Conservation (phyloP, 345 rosid species). For the Iberis pinnata region DNA sequence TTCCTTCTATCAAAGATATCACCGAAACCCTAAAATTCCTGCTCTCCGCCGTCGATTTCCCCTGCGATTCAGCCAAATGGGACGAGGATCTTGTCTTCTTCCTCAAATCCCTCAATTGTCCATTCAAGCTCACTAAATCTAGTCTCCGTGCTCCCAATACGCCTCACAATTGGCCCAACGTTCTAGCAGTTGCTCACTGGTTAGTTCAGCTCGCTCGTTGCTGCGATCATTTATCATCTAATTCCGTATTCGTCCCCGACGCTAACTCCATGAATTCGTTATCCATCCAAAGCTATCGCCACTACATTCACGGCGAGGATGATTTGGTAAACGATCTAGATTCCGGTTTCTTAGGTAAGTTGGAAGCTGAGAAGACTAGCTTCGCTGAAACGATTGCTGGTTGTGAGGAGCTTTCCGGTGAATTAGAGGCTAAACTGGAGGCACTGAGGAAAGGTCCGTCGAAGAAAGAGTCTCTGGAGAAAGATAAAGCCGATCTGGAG, state of each 20-base stretch:
- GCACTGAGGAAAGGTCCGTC: constrained; percentile 47
- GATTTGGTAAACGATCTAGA: constrained; percentile 52
- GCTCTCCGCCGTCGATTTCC: constrained; percentile 45
- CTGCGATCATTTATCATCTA: constrained; percentile 30
- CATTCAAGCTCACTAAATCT: constrained; percentile 66
- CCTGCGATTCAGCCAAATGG: constrained; percentile 28
- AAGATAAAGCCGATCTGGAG: constrained; percentile 49
- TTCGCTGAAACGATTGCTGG: constrained; percentile 34
- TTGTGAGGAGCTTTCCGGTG: constrained; percentile 31
- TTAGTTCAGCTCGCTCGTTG: constrained; percentile 56
- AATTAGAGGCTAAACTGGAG: constrained; percentile 45
- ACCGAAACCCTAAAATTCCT: constrained; percentile 48
- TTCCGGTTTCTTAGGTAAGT: constrained; percentile 44
- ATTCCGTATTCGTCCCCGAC: constrained; percentile 30
- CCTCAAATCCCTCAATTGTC: constrained; percentile 50
- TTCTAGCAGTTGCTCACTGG: constrained; percentile 69
- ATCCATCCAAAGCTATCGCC: constrained; percentile 44
- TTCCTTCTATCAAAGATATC: constrained; percentile 62
- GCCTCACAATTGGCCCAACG: constrained; percentile 85
- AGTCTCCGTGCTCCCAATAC: constrained; percentile 73
- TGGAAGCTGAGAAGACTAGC: constrained; percentile 45
- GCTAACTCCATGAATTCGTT: constrained; percentile 40
- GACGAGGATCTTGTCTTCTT: constrained; percentile 64
- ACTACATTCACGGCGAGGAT: constrained; percentile 55
- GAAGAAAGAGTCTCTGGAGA: constrained; percentile 49